Evolutionary conservation across 148 eudicot species (phyloP), one percentile per base, ranked within the genome.

Genomic region (Fagopyrum homotropicum): DNA sequence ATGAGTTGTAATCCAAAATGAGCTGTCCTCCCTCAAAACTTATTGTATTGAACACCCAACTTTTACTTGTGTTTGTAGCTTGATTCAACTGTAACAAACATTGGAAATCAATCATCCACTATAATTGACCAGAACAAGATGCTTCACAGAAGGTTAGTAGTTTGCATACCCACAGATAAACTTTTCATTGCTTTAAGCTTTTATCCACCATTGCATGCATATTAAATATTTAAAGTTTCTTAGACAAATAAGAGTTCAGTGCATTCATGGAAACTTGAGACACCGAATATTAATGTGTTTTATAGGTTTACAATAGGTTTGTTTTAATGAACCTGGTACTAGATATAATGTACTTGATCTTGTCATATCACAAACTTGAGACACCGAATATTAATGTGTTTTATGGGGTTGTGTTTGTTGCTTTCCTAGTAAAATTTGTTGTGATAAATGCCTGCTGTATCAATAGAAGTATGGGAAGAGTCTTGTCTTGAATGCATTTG

Each of bases 61-160:
- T 12, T 29, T 51, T 72, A 45, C 74, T 48, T 72, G 43, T 72
- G 74, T 9, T 48, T 72, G 56, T 57, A 72, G 74, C 55, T 35
- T n/a, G 6, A 9, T 48, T 29, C 56, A 19, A 22, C 56, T 45
- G 74, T 15, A 2, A 57, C 14, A 17, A 72, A 72, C 74, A 22
- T 47, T 16, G 56, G 17, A 50, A 48, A 72, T 26, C 19, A 19
- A 22, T 35, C 16, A 44, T 26, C 19, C n/a, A n/a, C 30, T 72
- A 29, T 72, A 11, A 45, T 72, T 72, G 74, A 48, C 12, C 64
- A 73, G 66, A 73, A 73, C 60, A 73, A 45, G 66, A 73, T 3
- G n/a, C 76, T 73, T 73, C 76, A 35, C 14, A 40, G 29, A 51
- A 50, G 63, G 76, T 73, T 16, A 54, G 76, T 55, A 55, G 6